Percentiles rank a stretch among this genome's conserved stretches.
phyloP scores from a whole-genome alignment of 1,284 basidiomycete genomes.

The Papiliotrema fonsecae region DNA sequence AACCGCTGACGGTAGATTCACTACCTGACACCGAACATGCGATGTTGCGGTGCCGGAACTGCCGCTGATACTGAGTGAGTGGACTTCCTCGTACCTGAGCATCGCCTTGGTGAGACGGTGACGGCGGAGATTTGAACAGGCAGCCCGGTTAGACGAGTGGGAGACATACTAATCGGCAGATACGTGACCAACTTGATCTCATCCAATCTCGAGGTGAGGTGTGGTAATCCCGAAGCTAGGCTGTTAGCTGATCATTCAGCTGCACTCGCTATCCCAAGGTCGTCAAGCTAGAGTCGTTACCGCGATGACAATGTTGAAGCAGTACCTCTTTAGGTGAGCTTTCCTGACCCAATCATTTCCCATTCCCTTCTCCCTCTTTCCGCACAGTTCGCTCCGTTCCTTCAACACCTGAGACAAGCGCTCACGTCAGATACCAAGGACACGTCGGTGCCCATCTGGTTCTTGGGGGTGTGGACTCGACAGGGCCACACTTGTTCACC shows the following conservation, averaged over 20 bases:
- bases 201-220: constrained; percentile 71
- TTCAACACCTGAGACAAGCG: not conserved
- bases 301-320: constrained; percentile 97
- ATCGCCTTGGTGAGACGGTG: not conserved
- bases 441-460: constrained; percentile 94
- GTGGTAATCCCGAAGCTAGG: not conserved
- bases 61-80: constrained; percentile 85
- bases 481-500: constrained; percentile 93
- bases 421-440: constrained; percentile 72
- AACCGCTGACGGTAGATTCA: constrained; percentile 69
- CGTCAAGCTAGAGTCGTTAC: constrained; percentile 86
- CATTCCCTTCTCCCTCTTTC: not conserved
- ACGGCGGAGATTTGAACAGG: not conserved
- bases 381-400: no score
- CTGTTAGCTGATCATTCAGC: constrained; percentile 34
- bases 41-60: constrained; percentile 97
- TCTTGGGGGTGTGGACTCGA: constrained; percentile 90
- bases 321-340: constrained; percentile 69
- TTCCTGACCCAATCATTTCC: not conserved
- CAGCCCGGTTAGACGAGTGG: not conserved
- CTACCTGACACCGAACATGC: constrained; percentile 87
- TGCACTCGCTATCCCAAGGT: constrained; percentile 78
- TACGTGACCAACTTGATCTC: constrained; percentile 90
- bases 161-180: constrained; percentile 18
- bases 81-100: not conserved